These are phyloP conservation scores for Grigorovia jiainica DNA, from an alignment of 805 yeast species.

Conservation along the genomic window DNA sequence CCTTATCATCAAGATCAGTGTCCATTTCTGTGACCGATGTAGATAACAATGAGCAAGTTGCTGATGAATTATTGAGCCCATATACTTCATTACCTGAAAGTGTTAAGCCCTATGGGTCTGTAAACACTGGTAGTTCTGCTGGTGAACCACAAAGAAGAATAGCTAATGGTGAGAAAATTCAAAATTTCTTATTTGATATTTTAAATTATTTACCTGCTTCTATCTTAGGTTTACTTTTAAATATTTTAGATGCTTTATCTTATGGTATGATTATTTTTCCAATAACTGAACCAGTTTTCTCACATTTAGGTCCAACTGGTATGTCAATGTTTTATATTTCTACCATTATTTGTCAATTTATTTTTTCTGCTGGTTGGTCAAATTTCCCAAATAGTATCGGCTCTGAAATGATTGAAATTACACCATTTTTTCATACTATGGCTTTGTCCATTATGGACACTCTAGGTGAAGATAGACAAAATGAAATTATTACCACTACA, in stretches of 20 bases:
- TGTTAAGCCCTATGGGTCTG: not conserved
- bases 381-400: conserved; percentile 89
- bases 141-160: not conserved
- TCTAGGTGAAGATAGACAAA: conserved; percentile 34
- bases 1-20: conserved; percentile 7
- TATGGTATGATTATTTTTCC: conserved; percentile 99
- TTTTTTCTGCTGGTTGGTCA: conserved; percentile 84
- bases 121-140: not conserved
- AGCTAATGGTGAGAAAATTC: not conserved
- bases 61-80: not conserved
- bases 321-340: conserved; percentile 90
- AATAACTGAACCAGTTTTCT: conserved; percentile 66
- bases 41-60: not conserved
- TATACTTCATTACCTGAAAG: not conserved
- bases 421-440: conserved; percentile 96
- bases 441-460: conserved; percentile 55
- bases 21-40: not conserved
- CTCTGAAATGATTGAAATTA: conserved; percentile 97
- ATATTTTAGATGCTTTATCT: conserved; percentile 85
- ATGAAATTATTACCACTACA: conserved; percentile 74
- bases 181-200: conserved; percentile 4
- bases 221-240: conserved; percentile 71
- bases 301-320: conserved; percentile 78
- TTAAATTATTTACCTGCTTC: conserved; percentile 57
- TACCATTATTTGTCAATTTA: conserved; percentile 80